Percentiles rank a stretch among this genome's conserved stretches.
Evolutionary conservation across 345 rosid genomes (phyloP).

Genomic region (Arabidopsis arenosa): DNA sequence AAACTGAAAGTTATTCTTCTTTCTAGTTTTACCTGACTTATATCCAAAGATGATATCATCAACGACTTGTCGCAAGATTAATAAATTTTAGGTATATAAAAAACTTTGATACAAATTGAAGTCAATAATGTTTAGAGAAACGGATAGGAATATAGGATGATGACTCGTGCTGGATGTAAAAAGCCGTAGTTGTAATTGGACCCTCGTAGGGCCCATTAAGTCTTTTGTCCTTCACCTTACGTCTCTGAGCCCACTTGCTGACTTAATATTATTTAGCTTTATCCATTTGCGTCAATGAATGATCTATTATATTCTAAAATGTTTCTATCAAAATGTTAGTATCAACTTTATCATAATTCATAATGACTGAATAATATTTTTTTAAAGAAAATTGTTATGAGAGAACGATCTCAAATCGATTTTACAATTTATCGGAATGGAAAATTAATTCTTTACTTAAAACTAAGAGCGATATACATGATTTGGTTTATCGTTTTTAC

Average conservation of each 20-base stretch:
- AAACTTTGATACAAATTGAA: background rate
- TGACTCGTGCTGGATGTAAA: constrained; percentile 36
- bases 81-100: background rate
- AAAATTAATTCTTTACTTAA: background rate
- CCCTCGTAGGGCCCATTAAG: constrained; percentile 26
- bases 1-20: background rate
- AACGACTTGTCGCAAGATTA: background rate
- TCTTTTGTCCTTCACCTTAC: constrained; percentile 21
- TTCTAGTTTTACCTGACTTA: background rate
- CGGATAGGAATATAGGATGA: constrained; percentile 25
- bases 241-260: constrained; percentile 40
- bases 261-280: constrained; percentile 28
- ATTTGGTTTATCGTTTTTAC: background rate
- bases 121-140: constrained; percentile 19
- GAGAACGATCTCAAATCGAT: too few species aligned
- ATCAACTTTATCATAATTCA: too few species aligned
- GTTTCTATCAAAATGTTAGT: background rate
- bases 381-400: background rate
- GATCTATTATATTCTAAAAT: background rate
- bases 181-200: constrained; percentile 41
- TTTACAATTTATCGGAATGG: background rate
- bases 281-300: constrained; percentile 25
- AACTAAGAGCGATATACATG: background rate
- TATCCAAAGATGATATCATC: constrained; percentile 20
- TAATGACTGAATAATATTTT: too few species aligned